Base-by-base conservation (phyloP, 192 early-diverging fungal genomes). In the Dissophora globulifera region DNA sequence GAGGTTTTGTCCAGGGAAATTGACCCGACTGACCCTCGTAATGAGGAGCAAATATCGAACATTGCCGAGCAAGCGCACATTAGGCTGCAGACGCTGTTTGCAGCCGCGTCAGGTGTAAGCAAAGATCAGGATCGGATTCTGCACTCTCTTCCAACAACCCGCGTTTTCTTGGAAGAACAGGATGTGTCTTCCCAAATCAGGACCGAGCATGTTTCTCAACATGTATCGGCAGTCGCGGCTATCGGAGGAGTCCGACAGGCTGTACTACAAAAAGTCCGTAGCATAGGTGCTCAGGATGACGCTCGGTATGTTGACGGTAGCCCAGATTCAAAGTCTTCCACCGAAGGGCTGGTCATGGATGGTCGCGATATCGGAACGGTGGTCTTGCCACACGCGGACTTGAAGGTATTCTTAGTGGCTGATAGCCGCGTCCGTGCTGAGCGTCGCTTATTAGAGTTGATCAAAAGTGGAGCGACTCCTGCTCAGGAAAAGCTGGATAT, bases 281-380 rank as follows among this genome's bases (percentile, higher is more conserved):
- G 23, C 0, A 63, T 90, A 40, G 92, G 88, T 0, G 64, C 58
- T 2, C 64, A 51, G 17, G 74, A 81, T 0, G 61, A 78, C 50
- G 25, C 41, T 32, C 9, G 48, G 9, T 2, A 33, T 26, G 22
- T 11, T 16, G 10, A 20, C 29, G 27, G 17, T 7, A 30, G 31
- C 29, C 20, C 3, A 15, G 15, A 48, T 13, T n/a, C 12, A 16
- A 32, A 61, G 23, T 53, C 8, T 10, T 20, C 11, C 26, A 38
- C 5, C 38, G 30, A 50, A 54, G 92, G 92, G n/a, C 60, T 92
- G 32, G 91, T 94, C 13, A 93, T 95, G 90, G 93, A 95, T 72
- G 93, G 93, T 7, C 74, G 93, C 1, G 93, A 95, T 69, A 91
- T 93, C 52, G 92, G 93, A 10, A 90, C 92, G 0, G 84, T 86